Conservation (phyloP, 2,329 filamentous ascomycete species). For the Zopfia rhizophila region DNA sequence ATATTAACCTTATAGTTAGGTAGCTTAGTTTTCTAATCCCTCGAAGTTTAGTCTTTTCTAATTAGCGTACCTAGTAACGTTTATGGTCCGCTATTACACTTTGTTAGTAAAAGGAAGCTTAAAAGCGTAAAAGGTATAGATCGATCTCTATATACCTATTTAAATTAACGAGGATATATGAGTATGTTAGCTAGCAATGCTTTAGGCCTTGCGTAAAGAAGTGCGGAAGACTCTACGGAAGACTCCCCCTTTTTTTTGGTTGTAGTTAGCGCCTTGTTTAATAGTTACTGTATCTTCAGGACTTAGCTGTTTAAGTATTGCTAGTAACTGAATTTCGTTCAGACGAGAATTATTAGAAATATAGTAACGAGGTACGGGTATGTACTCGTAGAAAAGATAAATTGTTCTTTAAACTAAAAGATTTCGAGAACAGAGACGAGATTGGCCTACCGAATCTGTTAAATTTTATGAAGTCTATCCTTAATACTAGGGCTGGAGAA, state of each 20-base stretch:
- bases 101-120: conserved; percentile 5
- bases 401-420: conserved; percentile 1
- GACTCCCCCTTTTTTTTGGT: conserved; percentile 33
- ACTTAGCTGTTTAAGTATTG: conserved; percentile 30
- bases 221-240: conserved; percentile 30
- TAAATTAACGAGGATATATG: conserved; percentile 37
- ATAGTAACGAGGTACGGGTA: conserved; percentile 3
- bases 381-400: conserved; percentile 3
- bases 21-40: conserved; percentile 34
- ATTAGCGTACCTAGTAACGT: conserved; percentile 7
- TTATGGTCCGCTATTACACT: conserved; percentile 12
- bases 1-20: conserved; percentile 47
- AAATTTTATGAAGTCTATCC: too few species aligned
- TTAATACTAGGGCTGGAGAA: too few species aligned
- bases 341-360: background rate
- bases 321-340: conserved; percentile 25
- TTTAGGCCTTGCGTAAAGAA: conserved; percentile 25
- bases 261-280: conserved; percentile 16
- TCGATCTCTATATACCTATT: conserved; percentile 40
- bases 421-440: background rate
- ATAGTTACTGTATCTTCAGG: background rate
- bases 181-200: conserved; percentile 35
- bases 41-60: conserved; percentile 14
- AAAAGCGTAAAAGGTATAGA: conserved; percentile 23
- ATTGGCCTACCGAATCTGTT: background rate